Evolutionary conservation across 2,329 filamentous ascomycete species (phyloP).

Genomic region (Aspergillus spinulosporus): DNA sequence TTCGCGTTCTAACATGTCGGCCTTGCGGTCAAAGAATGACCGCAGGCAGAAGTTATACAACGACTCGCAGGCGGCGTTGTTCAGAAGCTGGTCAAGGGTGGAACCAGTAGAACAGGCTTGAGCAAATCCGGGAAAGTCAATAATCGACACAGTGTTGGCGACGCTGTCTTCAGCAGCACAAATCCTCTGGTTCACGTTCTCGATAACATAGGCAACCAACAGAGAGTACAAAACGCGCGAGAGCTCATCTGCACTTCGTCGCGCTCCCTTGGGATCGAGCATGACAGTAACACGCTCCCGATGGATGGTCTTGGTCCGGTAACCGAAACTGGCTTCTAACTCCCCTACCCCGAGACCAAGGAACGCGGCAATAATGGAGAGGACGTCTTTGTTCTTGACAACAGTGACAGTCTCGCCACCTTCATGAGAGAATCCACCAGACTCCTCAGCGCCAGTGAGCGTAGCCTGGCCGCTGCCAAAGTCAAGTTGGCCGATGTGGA

Average conservation of each 20-base stretch:
- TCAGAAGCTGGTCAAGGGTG: constrained; percentile 85
- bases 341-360: constrained; percentile 79
- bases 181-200: constrained; percentile 84
- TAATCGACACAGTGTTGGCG: constrained; percentile 88
- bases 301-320: constrained; percentile 95
- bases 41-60: constrained; percentile 92
- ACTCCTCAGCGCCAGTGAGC: constrained; percentile 78
- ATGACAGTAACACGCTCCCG: constrained; percentile 98
- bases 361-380: constrained; percentile 88
- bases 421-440: constrained; percentile 93
- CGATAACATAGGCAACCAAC: constrained; percentile 89
- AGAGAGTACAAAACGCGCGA: constrained; percentile 91
- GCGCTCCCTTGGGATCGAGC: constrained; percentile 88
- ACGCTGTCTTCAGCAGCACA: constrained; percentile 86
- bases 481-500: constrained; percentile 97
- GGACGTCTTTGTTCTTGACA: constrained; percentile 89
- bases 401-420: constrained; percentile 81
- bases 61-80: constrained; percentile 88
- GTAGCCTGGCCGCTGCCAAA: constrained; percentile 83
- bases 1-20: constrained; percentile 89
- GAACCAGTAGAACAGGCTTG: constrained; percentile 82
- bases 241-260: constrained; percentile 89
- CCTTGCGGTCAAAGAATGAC: constrained; percentile 93
- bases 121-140: constrained; percentile 95
- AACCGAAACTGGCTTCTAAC: constrained; percentile 83